Conservation (phyloP, 2,329 filamentous ascomycete genomes). For the Amphichorda felina region DNA sequence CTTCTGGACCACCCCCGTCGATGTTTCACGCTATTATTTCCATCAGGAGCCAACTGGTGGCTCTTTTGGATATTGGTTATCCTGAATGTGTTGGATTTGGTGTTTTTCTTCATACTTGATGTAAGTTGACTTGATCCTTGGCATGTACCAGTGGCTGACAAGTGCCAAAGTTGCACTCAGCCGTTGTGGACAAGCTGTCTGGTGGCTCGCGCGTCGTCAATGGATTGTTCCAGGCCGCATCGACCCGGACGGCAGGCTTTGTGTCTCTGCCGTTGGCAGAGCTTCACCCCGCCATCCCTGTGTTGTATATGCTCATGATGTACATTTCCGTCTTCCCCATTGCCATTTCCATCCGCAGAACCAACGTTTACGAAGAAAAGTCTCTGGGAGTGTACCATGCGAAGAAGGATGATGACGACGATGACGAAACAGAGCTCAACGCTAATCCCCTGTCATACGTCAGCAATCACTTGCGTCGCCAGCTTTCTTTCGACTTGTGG, state of each 20-base stretch:
- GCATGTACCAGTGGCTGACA: background rate
- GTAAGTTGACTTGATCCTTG: slow-evolving; percentile 34
- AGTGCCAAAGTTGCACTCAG: slow-evolving; percentile 50
- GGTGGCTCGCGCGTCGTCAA: slow-evolving; percentile 68
- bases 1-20: slow-evolving; percentile 88
- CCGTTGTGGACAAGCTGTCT: slow-evolving; percentile 55
- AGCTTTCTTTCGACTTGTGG: slow-evolving; percentile 96
- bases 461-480: slow-evolving; percentile 78
- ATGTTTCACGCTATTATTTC: slow-evolving; percentile 92
- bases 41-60: slow-evolving; percentile 88
- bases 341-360: slow-evolving; percentile 85
- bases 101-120: slow-evolving; percentile 90
- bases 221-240: slow-evolving; percentile 80
- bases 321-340: slow-evolving; percentile 97
- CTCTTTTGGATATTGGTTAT: slow-evolving; percentile 75
- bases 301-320: slow-evolving; percentile 98
- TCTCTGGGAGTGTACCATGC: slow-evolving; percentile 62
- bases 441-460: slow-evolving; percentile 67
- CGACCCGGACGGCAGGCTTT: slow-evolving; percentile 86
- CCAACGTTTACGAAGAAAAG: slow-evolving; percentile 93
- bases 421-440: background rate
- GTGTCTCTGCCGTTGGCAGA: slow-evolving; percentile 64
- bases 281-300: slow-evolving; percentile 83
- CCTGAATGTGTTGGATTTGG: slow-evolving; percentile 73
- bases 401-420: slow-evolving; percentile 33